Conservation (phyloP, 805 yeast genomes). For the Isabelozyma heimii region DNA sequence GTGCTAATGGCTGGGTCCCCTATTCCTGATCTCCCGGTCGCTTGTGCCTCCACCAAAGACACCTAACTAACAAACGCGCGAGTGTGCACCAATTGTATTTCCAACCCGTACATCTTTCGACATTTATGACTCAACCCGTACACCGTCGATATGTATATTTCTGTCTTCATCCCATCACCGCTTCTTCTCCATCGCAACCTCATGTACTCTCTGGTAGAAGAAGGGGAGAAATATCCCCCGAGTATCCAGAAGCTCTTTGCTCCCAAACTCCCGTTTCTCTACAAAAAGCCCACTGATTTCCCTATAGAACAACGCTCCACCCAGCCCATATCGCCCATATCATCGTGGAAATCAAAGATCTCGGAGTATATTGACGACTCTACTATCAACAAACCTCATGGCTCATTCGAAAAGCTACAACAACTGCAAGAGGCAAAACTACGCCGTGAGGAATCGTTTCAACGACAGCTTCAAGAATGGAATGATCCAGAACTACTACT, state of each 20-base stretch:
- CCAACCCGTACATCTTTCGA: too few species aligned
- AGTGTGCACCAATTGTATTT: too few species aligned
- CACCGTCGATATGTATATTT: background rate
- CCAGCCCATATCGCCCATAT: constrained; percentile 44
- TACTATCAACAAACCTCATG: background rate
- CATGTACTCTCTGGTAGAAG: constrained; percentile 10
- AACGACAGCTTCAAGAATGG: constrained; percentile 31
- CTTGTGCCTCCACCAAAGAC: too few species aligned
- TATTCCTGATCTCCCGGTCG: too few species aligned
- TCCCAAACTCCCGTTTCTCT: constrained; percentile 57
- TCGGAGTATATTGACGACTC: constrained; percentile 26
- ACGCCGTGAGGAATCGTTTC: constrained; percentile 9
- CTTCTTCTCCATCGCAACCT: background rate
- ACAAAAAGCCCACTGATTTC: constrained; percentile 47
- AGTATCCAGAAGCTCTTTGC: constrained; percentile 51
- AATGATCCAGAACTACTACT: constrained; percentile 27
- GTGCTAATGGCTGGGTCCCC: background rate
- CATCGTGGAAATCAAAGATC: constrained; percentile 23
- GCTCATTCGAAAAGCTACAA: constrained; percentile 11
- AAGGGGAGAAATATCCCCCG: constrained; percentile 31
- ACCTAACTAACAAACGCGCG: too few species aligned
- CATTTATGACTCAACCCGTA: too few species aligned
- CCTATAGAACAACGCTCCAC: constrained; percentile 49
- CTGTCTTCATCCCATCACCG: background rate
- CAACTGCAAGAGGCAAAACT: constrained; percentile 17